Base-by-base conservation (phyloP, 306 rosid species). In the Dryas drummondii region DNA sequence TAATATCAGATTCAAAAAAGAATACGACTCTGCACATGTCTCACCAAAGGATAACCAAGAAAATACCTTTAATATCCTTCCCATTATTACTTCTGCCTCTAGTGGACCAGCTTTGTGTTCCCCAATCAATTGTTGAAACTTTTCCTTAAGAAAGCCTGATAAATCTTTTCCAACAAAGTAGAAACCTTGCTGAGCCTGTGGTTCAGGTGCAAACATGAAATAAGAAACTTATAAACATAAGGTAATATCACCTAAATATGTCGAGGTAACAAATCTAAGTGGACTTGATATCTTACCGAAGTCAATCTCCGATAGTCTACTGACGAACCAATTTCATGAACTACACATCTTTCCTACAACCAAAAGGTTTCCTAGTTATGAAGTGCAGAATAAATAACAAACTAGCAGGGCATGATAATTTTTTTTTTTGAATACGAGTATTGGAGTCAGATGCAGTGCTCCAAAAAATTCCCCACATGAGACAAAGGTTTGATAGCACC, bases 81-180 rank as follows among this genome's bases (percentile, higher is more conserved):
- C 98, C 98, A 94, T 94, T 49, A 86, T 87, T 76, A 94, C 91
- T 85, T 91, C 96, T 78, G 89, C 98, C 78, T 86, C 93, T 78
- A 86, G 90, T 69, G 91, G 93, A 71, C 70, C 41, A 72, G 97
- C 84, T 45, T 78, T 80, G 12, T 56, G 75, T 62, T 84, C 84
- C 70, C 96, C 98, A 70, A 94, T 78, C 79, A 94, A 77, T 74
- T 87, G 82, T 80, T 86, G 91, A 77, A 94, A 94, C 78, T 74
- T 87, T 71, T 91, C 76, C 86, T 71, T 82, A 49, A 94, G 88
- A 79, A 87, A 63, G 79, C 51, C 75, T 1, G 96, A 90, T 44
- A 80, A 82, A 72, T 88, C 88, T 62, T 76, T 81, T 72, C 96
- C 97, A 85, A 91, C 76, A 62, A 91, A 90, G 86, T 90, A 91